A percentile compares a stretch with the other conserved stretches of the same genome.
Evolutionary conservation across 768 basidiomycete species (phyloP).

Genomic region (Russula sp.): DNA sequence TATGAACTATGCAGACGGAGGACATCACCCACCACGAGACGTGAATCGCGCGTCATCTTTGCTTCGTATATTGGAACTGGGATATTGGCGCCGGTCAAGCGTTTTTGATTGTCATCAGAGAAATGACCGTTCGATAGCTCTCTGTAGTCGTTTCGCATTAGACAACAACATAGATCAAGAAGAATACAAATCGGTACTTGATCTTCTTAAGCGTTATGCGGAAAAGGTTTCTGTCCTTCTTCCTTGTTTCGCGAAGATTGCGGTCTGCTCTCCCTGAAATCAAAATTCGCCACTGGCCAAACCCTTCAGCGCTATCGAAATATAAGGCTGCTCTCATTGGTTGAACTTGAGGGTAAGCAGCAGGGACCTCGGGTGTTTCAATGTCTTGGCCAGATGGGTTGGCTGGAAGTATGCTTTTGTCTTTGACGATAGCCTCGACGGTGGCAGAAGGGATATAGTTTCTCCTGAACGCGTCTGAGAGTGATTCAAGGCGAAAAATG

Average conservation of each 20-base stretch:
- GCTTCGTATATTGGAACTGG: conserved; percentile 61
- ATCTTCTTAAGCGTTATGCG: conserved; percentile 60
- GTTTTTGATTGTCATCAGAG: conserved; percentile 60
- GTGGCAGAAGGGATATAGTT: conserved; percentile 1
- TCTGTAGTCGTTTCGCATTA: conserved; percentile 29
- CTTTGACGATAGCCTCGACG: neutral
- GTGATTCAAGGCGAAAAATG: conserved; percentile 4
- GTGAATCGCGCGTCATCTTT: conserved; percentile 41
- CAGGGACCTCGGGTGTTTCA: conserved; percentile 11
- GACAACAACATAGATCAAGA: neutral
- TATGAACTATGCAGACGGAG: neutral
- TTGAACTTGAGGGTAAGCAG: conserved; percentile 41
- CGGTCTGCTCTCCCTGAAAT: conserved; percentile 44
- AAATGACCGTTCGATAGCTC: conserved; percentile 66
- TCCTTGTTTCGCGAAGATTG: conserved; percentile 41
- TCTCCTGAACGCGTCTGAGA: neutral
- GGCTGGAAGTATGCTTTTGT: neutral
- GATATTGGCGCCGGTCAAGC: conserved; percentile 37
- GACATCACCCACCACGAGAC: conserved; percentile 13
- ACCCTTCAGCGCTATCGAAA: conserved; percentile 50
- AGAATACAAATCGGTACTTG: conserved; percentile 32
- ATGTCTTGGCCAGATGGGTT: neutral
- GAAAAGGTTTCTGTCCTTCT: conserved; percentile 41
- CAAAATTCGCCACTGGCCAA: conserved; percentile 58
- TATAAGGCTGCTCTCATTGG: conserved; percentile 55